Conservation (phyloP, 768 basidiomycete genomes). For the Tricholoma furcatifolium region DNA sequence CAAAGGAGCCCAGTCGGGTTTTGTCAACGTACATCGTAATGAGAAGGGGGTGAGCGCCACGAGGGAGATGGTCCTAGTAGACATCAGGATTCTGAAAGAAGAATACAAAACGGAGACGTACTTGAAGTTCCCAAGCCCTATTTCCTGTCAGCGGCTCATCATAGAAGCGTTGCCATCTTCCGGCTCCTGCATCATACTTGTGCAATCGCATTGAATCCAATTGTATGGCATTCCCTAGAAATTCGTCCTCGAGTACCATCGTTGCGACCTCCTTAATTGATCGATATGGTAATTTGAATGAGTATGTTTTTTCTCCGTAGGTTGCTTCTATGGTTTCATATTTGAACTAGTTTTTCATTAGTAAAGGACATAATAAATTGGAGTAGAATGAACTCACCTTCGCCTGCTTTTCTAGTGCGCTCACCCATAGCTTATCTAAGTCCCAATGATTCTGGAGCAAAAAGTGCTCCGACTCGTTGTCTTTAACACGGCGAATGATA, state of each 20-base stretch:
- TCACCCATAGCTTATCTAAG: constrained; percentile 18
- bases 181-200: background rate
- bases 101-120: background rate
- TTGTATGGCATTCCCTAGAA: constrained; percentile 20
- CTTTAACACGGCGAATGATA: constrained; percentile 14
- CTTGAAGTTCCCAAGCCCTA: background rate
- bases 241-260: too few relatives aligned
- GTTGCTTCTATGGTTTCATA: too few relatives aligned
- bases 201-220: constrained; percentile 28
- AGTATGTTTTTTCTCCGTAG: too few relatives aligned
- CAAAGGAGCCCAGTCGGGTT: constrained; percentile 34
- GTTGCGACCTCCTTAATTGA: too few relatives aligned
- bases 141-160: background rate
- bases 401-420: background rate
- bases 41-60: constrained; percentile 14
- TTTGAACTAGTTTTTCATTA: background rate
- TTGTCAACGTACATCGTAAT: constrained; percentile 42
- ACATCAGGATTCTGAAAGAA: background rate
- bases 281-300: too few relatives aligned
- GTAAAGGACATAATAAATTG: background rate
- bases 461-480: constrained; percentile 8
- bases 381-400: background rate
- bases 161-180: background rate
- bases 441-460: constrained; percentile 21
- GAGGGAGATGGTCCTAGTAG: background rate